Conservation (phyloP, 176 grass and related monocot species). For the Carex myosuroides region DNA sequence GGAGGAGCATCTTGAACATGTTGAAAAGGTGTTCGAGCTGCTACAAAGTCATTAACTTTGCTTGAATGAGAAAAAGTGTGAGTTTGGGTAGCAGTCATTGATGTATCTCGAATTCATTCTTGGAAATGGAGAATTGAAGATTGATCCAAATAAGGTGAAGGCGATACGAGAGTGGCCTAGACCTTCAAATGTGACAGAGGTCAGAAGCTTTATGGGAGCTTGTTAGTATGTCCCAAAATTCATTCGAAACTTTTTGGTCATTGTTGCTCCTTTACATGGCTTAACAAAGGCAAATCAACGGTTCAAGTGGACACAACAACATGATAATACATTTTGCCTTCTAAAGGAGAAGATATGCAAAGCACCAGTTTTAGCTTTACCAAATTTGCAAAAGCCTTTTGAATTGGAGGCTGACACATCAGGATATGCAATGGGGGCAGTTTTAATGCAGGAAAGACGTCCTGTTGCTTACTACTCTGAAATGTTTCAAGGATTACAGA, state of each 20-base stretch:
- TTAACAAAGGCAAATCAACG: slow-evolving; percentile 13
- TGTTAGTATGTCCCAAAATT: slow-evolving; percentile 14
- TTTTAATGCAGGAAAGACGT: not conserved
- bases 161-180: not conserved
- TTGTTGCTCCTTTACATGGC: not conserved
- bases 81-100: not conserved
- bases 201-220: slow-evolving; percentile 5
- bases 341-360: not conserved
- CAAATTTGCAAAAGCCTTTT: not conserved
- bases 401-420: not conserved
- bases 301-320: not conserved
- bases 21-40: not conserved
- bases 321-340: not conserved
- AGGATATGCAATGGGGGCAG: not conserved
- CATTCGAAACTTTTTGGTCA: not conserved
- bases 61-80: not conserved
- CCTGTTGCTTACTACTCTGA: not conserved
- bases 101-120: not conserved
- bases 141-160: slow-evolving; percentile 1
- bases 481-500: slow-evolving; percentile 2
- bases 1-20: not conserved
- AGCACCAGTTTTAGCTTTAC: not conserved
- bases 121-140: not conserved
- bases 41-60: not conserved
- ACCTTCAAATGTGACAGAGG: not conserved